Base-by-base conservation (phyloP, 179 eudicot genomes). In the Beta lomatogona region DNA sequence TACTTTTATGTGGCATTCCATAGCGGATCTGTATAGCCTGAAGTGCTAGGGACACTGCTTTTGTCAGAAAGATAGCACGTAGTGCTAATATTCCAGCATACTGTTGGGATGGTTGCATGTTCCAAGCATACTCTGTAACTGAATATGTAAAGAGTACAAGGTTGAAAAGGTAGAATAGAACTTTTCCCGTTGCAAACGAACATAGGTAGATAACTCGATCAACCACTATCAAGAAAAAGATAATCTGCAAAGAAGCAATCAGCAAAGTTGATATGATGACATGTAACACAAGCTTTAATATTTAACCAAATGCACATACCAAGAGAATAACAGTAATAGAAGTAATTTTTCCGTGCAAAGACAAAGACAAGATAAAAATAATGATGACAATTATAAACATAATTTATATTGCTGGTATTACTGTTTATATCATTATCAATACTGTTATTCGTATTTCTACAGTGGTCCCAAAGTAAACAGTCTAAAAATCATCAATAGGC, bases 121-220 rank as follows among this genome's bases (percentile, higher is more conserved):
- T 83, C 99, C 99, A 97, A 78, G 98, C 98, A 90, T 93, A 94
- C 83, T 91, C 85, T 48, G 97, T 97, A 73, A 89, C 92, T 19
- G 94, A 92, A 82, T 92, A 97, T 77, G 99, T 97, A 79, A 93
- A 94, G 55, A 94, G 91, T 50, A 93, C 77, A 74, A 97, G 93
- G 90, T 89, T 97, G 93, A 90, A 94, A 48, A 97, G 86, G 86
- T 94, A 97, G 87, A 89, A 97, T 69, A 94, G 89, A 54, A 97
- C 98, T 88, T 93, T 94, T 74, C 91, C 93, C 5, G 97, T 88
- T 59, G 99, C 97, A 87, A 93, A 94, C 80, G 99, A 97, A 80
- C 99, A 94, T 73, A 97, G 92, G 87, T 97, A 97, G 79, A 97
- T 93, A 83, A 97, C 79, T 59, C 99, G 98, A 88, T 97, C 99